Conservation (phyloP, 2,329 filamentous ascomycete genomes). For the Fragosphaeria purpurea region DNA sequence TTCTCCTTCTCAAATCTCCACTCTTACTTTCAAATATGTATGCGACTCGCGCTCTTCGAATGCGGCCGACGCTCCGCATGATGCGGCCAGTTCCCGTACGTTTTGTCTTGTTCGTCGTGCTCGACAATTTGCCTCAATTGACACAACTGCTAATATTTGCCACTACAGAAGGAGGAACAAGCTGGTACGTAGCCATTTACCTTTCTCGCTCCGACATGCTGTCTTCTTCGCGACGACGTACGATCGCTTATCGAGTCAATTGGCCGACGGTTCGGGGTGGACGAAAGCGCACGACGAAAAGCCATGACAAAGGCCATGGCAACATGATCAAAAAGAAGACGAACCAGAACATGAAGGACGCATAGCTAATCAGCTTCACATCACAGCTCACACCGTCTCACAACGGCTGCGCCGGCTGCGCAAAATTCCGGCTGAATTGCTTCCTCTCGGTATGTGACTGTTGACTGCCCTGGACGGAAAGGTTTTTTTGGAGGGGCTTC, state of each 20-base stretch:
- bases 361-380: constrained; percentile 2
- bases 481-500: no score
- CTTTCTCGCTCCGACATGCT: no score
- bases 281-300: no score
- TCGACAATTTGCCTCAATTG: no score
- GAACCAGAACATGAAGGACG: constrained; percentile 1
- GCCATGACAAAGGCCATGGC: no score
- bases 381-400: constrained; percentile 84
- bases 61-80: constrained; percentile 55
- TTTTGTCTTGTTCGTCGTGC: constrained; percentile 13
- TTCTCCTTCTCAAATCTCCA: not conserved
- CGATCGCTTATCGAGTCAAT: no score
- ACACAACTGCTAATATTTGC: no score
- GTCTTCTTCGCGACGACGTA: no score
- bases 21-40: constrained; percentile 41
- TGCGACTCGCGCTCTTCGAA: constrained; percentile 53
- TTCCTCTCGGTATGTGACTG: constrained; percentile 69
- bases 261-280: no score
- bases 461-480: no score
- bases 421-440: constrained; percentile 86
- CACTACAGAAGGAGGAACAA: constrained; percentile 53
- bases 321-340: no score
- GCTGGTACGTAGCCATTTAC: constrained; percentile 42
- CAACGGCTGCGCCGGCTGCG: constrained; percentile 86
- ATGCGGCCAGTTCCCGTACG: constrained; percentile 65